Base-by-base conservation (phyloP, 2,329 filamentous ascomycete genomes). In the Parastagonospora avenae region DNA sequence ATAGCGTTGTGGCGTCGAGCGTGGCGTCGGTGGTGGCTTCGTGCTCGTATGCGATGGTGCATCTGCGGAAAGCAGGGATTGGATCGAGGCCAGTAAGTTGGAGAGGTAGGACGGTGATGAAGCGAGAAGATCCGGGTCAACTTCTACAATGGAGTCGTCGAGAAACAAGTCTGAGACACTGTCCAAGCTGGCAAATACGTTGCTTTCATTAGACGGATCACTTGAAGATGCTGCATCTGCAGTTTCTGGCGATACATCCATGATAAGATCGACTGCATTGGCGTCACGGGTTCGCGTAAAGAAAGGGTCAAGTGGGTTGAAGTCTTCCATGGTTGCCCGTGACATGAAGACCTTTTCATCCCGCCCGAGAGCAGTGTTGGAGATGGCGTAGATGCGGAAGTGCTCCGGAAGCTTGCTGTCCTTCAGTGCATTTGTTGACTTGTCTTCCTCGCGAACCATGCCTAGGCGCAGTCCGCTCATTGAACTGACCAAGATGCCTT, bases 261-360 rank as follows among this genome's bases (percentile, higher is more conserved):
- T 72, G 51, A 92, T 81, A 35, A 96, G 74, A 61, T 96, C 90
- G 43, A 96, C 79, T 55, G 87, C 82, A 48, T 89, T 80, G 4
- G 84, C 74, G 64, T 96, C 90, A 40, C 89, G 85, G 24, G 92
- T 80, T 27, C 90, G 84, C 8, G 87, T 89, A 71, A 97, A 97
- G 50, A 92, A 87, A 11, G 92, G 90, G 72, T 97, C 93, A 16
- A 85, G 84, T 31, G 92, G 83, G 58, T 90, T 87, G 50, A 88
- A 85, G 27, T 91, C 85, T 24, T 75, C 69, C 35, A 81, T 65
- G 1, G 93, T 83, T 50, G 91, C 86, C 19, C 89, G 85, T 40
- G 88, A 82, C 57, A 97, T 83, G 68, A 90, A 90, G 15, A 97
- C 85, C 57, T 88, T 90, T 74, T 97, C 93, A 67, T 97, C 91